Evolutionary conservation across 1,284 basidiomycete species (phyloP), one percentile per base, ranked within the genome.

Genomic region (Sphagnurus paluster): DNA sequence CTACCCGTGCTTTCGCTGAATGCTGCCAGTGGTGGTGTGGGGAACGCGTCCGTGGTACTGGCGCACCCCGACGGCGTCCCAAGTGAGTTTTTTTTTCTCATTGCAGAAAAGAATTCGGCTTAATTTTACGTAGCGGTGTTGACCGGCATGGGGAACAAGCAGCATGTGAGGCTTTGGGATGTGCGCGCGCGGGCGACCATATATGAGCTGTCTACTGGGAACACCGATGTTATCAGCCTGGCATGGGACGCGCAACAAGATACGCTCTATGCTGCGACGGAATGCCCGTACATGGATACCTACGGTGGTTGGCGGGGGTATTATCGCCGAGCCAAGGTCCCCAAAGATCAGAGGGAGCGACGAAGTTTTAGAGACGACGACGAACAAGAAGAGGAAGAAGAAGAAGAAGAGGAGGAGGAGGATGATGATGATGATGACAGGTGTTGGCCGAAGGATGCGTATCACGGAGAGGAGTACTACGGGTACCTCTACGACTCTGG

Each of bases 141-240:
- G 55, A 63, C 62, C 3, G 70, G 66, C 0, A 52, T 60, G 8
- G 40, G 45, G 3, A 39, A 42, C 9, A 56, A 42, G 16, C 56
- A 71, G 43, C 48, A 55, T 10, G 59, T 71, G 51, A 64, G 60
- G 25, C 35, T 68, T 19, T 72, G 70, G 70, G 70, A 74, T 47
- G 46, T 69, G 11, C 66, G 70, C 21, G 65, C 64, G 0, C 54
- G 54, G 7, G 54, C 55, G 7, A 39, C 55, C 4, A 57, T 70
- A 11, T 72, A 70, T 59, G 69, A 72, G 47, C 60, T 74, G 13
- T 53, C 61, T 6, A 72, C 69, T 1, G 70, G 70, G 6, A 74
- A 74, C 53, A 71, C 64, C 47, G 47, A 48, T 1, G 69, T 72
- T 3, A 33, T 23, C 5, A 52, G 55, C 16, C 50, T 72, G 40